Conservation (phyloP, 1,284 basidiomycete species). For the Pyrrhoderma lamaoense region DNA sequence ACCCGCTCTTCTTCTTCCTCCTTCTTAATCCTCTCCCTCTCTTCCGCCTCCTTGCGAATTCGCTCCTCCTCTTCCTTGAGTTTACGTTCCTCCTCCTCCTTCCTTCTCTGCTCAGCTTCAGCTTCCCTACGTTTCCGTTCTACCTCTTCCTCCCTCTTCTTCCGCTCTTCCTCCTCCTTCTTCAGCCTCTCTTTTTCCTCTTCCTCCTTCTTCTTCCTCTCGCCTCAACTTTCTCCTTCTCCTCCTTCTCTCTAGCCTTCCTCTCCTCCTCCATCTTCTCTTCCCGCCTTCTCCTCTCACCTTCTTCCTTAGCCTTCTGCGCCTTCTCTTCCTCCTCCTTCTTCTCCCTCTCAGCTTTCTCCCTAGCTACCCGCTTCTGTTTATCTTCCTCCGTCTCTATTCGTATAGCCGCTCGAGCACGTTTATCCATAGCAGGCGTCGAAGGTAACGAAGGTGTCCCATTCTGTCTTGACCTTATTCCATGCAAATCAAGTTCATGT, state of each 20-base stretch:
- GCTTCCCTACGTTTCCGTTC: slow-evolving; percentile 31
- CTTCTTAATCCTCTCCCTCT: slow-evolving; percentile 20
- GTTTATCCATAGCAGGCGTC: slow-evolving; percentile 31
- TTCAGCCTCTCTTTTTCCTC: slow-evolving; percentile 26
- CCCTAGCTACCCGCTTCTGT: slow-evolving; percentile 22
- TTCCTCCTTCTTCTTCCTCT: slow-evolving; percentile 30
- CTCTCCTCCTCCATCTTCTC: slow-evolving; percentile 23
- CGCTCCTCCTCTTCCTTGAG: slow-evolving; percentile 21
- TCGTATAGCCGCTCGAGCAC: slow-evolving; percentile 27
- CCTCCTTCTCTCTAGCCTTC: slow-evolving; percentile 25
- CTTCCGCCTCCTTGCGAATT: slow-evolving; percentile 20
- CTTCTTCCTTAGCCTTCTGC: slow-evolving; percentile 22
- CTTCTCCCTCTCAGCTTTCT: slow-evolving; percentile 21
- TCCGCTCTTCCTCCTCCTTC: slow-evolving; percentile 20
- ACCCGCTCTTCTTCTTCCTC: slow-evolving; percentile 21
- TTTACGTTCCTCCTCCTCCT: slow-evolving; percentile 19
- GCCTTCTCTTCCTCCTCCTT: slow-evolving; percentile 25
- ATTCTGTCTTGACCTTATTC: slow-evolving; percentile 41
- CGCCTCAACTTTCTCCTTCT: slow-evolving; percentile 28
- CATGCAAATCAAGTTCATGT: slow-evolving; percentile 49
- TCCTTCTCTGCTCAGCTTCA: slow-evolving; percentile 27
- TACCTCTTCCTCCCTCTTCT: slow-evolving; percentile 25
- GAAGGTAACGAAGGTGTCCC: slow-evolving; percentile 28
- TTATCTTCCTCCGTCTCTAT: slow-evolving; percentile 39
- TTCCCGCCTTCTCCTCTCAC: slow-evolving; percentile 27